Percentiles rank a stretch among this genome's conserved stretches.
Conservation (phyloP, 495 filamentous ascomycete species). For the Margaritispora aquatica region DNA sequence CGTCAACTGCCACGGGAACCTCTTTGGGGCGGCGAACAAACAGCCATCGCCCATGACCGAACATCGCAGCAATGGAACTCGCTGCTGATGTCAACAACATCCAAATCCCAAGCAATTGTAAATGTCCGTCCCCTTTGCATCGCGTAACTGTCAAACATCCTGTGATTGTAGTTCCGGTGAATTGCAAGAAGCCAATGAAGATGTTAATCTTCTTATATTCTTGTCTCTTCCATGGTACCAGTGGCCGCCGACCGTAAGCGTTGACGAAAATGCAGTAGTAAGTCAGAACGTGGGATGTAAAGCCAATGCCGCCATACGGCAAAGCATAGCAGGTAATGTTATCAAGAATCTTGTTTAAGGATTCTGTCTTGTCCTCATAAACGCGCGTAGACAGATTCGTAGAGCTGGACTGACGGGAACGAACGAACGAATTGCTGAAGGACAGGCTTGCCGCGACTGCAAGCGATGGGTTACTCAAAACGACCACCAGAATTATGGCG, state of each 20-base stretch:
- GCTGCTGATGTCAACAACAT: background rate
- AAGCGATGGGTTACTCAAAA: background rate
- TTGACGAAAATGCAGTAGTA: conserved; percentile 28
- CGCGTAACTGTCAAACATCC: background rate
- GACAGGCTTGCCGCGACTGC: background rate
- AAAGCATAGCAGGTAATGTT: conserved; percentile 25
- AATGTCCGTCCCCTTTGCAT: background rate
- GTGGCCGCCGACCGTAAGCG: conserved; percentile 12
- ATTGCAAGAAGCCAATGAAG: background rate
- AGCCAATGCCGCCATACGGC: conserved; percentile 31
- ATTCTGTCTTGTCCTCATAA: background rate
- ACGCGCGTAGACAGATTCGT: too few species aligned
- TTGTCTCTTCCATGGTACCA: conserved; percentile 15
- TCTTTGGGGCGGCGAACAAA: background rate
- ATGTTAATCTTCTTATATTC: conserved; percentile 12
- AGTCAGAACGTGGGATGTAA: conserved; percentile 28
- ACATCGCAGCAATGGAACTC: background rate
- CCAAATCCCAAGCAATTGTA: background rate
- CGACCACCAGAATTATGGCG: background rate
- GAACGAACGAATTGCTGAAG: background rate
- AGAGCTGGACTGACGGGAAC: background rate
- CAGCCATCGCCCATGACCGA: background rate
- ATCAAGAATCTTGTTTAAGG: background rate
- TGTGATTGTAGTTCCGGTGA: background rate
- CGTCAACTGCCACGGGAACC: background rate